Evolutionary conservation across 768 basidiomycete genomes (phyloP), one percentile per base, ranked within the genome.

Genomic region (Clathrus columnatus): DNA sequence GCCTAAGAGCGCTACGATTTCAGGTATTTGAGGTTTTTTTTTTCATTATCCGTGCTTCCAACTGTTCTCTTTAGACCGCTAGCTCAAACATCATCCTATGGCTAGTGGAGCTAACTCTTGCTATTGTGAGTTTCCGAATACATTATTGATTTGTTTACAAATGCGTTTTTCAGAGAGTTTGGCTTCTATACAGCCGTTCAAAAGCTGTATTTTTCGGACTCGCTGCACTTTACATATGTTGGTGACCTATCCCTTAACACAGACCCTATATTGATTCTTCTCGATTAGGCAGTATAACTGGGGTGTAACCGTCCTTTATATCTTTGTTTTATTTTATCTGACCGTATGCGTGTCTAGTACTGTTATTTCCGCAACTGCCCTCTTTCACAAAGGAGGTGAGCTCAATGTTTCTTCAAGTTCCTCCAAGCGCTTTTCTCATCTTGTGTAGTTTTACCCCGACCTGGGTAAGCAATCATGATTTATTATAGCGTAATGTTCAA

Each of bases 171-270:
- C n/a, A 53, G 51, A 5, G 51, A 16, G 51, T 53, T 11, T 53
- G 51, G 51, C 43, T 53, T n/a, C 28, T 53, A 23, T 53, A 53
- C 51, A 45, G 41, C 44, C 51, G 51, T 36, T 53, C 51, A 45
- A 21, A 20, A 10, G 18, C 18, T 23, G 43, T 53, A 20, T 41
- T 53, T 53, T 53, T 42, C 18, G 29, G 51, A 21, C 45, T 53
- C 26, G 18, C 10, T 7, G 2, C 28, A 18, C 36, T 53, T 23
- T 53, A 53, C 16, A 20, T 45, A 1, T 45, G 51, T 53, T 26
- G 4, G 51, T 28, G 1, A 36, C 36, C 36, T 36, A 36, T n/a
- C 4, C 2, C 11, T 36, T n/a, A 36, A 36, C 10, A 8, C 36
- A n/a, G 2, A 2, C 44, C n/a, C 24, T 53, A 20, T 4, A 4